A percentile compares a stretch with the other conserved stretches of the same genome.
These are phyloP conservation scores for Isoetes engelmannii DNA, from an alignment of 83 land plant species.

Conservation along the genomic window DNA sequence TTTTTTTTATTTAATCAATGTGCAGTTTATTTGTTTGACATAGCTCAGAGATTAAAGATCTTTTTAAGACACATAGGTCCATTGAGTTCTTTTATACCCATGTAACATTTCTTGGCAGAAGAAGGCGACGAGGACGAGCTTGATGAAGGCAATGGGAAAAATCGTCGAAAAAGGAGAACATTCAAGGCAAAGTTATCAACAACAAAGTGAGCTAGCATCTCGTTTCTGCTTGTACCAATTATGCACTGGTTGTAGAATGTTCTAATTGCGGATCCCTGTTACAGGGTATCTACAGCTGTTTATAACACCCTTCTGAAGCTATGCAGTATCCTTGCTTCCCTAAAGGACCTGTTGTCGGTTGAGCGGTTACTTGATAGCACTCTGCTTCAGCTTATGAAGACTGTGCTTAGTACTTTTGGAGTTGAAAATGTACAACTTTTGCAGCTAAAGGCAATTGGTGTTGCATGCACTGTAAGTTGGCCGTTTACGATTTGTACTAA, in stretches of 20 bases:
- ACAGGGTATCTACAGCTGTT: conserved; percentile 63
- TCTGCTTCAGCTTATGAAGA: conserved; percentile 76
- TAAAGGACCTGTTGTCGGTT: conserved; percentile 65
- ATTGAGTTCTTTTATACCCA: neutral
- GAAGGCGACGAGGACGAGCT: conserved; percentile 68
- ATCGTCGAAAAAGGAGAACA: conserved; percentile 44
- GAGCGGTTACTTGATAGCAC: conserved; percentile 79
- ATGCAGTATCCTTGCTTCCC: conserved; percentile 73
- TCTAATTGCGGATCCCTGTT: neutral
- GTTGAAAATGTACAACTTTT: conserved; percentile 88
- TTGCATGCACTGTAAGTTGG: conserved; percentile 63
- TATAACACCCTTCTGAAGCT: conserved; percentile 68
- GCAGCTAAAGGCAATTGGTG: conserved; percentile 85
- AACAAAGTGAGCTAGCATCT: conserved; percentile 27
- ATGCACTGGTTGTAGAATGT: neutral
- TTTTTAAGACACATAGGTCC: neutral
- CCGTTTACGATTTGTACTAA: neutral
- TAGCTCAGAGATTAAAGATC: neutral
- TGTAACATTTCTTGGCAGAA: conserved; percentile 7
- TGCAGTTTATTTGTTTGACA: neutral
- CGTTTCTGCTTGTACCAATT: neutral
- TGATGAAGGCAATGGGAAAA: conserved; percentile 41
- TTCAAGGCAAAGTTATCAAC: conserved; percentile 43
- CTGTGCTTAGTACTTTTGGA: conserved; percentile 66
- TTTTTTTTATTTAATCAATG: neutral